These are phyloP conservation scores for Cercophora newfieldiana DNA, from an alignment of 495 filamentous ascomycete genomes.

Conservation along the genomic window DNA sequence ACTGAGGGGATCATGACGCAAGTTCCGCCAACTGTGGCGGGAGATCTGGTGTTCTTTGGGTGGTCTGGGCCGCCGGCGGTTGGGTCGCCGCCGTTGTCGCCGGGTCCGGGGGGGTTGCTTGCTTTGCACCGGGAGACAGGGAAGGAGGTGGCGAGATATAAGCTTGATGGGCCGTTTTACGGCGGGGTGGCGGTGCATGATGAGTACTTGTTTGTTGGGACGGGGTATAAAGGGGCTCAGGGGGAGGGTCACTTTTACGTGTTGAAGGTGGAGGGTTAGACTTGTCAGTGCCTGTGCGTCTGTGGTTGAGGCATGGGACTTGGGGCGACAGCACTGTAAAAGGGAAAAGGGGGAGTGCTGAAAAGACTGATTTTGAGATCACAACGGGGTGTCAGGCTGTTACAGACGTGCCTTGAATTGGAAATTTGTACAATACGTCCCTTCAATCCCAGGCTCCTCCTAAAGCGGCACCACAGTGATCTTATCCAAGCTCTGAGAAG, in stretches of 20 bases:
- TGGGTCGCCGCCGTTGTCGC: not conserved
- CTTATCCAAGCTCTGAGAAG: conserved; percentile 9
- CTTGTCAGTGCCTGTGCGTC: too few species aligned
- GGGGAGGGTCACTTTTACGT: conserved; percentile 13
- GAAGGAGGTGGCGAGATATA: not conserved
- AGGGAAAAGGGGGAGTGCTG: too few species aligned
- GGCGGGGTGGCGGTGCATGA: conserved; percentile 11
- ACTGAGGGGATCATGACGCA: not conserved
- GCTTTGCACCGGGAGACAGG: conserved; percentile 15
- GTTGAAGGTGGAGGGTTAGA: not conserved
- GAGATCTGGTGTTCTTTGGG: conserved; percentile 7
- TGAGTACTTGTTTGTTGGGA: conserved; percentile 13
- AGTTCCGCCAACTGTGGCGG: conserved; percentile 14
- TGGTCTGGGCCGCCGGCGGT: not conserved
- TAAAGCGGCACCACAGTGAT: not conserved
- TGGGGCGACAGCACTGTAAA: too few species aligned
- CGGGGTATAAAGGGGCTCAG: conserved; percentile 8
- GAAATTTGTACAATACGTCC: too few species aligned
- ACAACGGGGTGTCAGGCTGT: too few species aligned
- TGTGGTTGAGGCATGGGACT: too few species aligned
- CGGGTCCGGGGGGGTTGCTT: not conserved
- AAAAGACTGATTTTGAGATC: too few species aligned
- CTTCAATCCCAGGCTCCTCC: too few species aligned
- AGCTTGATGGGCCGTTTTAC: not conserved
- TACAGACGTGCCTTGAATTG: too few species aligned